A percentile compares a stretch with the other conserved stretches of the same genome.
These are phyloP conservation scores for Pilatotrama ljubarskyi DNA, from an alignment of 768 basidiomycete species.

Conservation along the genomic window DNA sequence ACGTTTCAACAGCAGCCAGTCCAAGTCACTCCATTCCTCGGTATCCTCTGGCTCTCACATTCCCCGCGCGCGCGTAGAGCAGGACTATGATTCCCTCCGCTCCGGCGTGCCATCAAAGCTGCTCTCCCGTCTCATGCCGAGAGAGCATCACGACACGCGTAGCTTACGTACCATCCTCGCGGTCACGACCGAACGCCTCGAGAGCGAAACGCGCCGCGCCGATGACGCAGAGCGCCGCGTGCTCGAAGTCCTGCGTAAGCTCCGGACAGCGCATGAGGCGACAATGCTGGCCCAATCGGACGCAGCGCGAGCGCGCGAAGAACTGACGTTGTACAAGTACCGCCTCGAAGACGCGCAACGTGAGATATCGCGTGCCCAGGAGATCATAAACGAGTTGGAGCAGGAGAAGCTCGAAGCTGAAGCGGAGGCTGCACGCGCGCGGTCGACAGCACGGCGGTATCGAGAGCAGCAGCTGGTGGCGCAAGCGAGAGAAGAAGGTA, in stretches of 20 bases:
- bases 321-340: conserved; percentile 59
- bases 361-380: conserved; percentile 69
- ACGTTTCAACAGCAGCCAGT: conserved; percentile 19
- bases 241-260: conserved; percentile 47
- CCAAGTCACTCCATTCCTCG: conserved; percentile 19
- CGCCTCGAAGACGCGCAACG: conserved; percentile 65
- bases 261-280: conserved; percentile 60
- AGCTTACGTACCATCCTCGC: conserved; percentile 25
- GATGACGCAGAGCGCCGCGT: conserved; percentile 54
- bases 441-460: conserved; percentile 53
- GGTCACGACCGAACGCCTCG: conserved; percentile 41
- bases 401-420: conserved; percentile 59
- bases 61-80: conserved; percentile 19
- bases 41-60: conserved; percentile 13
- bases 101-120: conserved; percentile 21
- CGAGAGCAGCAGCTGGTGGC: conserved; percentile 54
- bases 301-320: conserved; percentile 53
- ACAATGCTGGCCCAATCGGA: conserved; percentile 57
- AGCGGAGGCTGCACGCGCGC: conserved; percentile 56
- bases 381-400: conserved; percentile 60
- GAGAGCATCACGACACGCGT: conserved; percentile 23
- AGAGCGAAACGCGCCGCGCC: conserved; percentile 54
- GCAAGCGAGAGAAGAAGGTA: conserved; percentile 63
- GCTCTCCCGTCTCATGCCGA: conserved; percentile 25
- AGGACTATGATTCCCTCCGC: conserved; percentile 16